Evolutionary conservation across 148 eudicot genomes (phyloP), one percentile per base, ranked within the genome.

Genomic region (Rhododendron griersonianum): DNA sequence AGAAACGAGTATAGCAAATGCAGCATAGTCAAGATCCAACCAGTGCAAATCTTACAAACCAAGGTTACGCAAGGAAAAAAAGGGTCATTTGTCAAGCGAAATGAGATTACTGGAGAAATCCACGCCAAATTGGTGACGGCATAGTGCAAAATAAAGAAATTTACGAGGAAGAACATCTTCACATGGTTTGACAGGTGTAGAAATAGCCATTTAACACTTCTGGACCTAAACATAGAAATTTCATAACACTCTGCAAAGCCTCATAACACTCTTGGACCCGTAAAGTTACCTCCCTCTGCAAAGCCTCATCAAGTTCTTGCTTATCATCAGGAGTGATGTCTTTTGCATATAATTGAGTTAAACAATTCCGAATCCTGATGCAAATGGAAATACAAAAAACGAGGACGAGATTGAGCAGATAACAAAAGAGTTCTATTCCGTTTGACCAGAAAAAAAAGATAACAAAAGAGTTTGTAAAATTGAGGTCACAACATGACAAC

Each of bases 241-340:
- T 55, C 59, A 55, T 15, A 55, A 15, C 19, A 15, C 6, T 14
- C 59, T 16, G 19, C 59, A 15, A 55, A 55, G 59, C 18, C 59
- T 55, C 59, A 4, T 55, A 55, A 55, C 19, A 16, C 59, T 55
- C 23, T 16, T 16, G 7, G 35, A 47, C 48, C 25, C 37, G 65
- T 7, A 28, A 28, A 16, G 83, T 84, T 87, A 96, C 99, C 94
- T 96, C 99, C 90, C 99, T 93, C 83, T 96, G 98, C 84, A 96
- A 85, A 85, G 99, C 98, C 89, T 95, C 99, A 81, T 96, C 99
- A 85, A 96, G 95, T 91, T 96, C 99, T 76, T 93, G 98, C 85
- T 96, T 96, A 85, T 96, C 98, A 90, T 95, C 98, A 82, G 98
- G 98, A 76, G 98, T 94, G 74, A 95, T 95, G 87, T 95, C 99